These are phyloP conservation scores for Hemileccinum rubropunctum DNA, from an alignment of 768 basidiomycete genomes.

Conservation along the genomic window DNA sequence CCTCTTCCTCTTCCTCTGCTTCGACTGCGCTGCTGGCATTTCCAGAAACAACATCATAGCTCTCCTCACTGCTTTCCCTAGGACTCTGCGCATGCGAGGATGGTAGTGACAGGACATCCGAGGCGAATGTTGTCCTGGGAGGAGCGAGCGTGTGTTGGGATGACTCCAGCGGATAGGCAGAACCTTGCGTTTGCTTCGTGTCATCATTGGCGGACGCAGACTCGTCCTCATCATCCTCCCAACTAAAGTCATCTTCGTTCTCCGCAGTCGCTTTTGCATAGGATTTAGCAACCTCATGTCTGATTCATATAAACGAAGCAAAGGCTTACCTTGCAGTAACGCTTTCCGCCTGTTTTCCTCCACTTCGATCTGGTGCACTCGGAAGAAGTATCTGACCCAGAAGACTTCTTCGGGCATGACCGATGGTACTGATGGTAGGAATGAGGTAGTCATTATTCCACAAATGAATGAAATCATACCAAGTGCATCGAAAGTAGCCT, in stretches of 20 bases:
- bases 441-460: conserved; percentile 5
- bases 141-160: conserved; percentile 27
- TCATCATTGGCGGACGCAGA: conserved; percentile 18
- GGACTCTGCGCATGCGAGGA: conserved; percentile 40
- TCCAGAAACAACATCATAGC: conserved; percentile 64
- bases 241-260: conserved; percentile 85
- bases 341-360: conserved; percentile 80
- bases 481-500: conserved; percentile 50
- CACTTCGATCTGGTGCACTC: conserved; percentile 73
- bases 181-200: conserved; percentile 1
- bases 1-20: conserved; percentile 30
- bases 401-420: conserved; percentile 63
- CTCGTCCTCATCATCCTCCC: conserved; percentile 93
- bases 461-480: conserved; percentile 43
- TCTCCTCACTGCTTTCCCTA: conserved; percentile 60
- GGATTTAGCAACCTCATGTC: conserved; percentile 3
- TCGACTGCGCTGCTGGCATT: conserved; percentile 43
- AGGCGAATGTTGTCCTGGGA: conserved; percentile 15
- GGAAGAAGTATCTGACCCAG: conserved; percentile 91
- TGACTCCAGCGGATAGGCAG: conserved; percentile 13
- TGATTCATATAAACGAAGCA: background rate
- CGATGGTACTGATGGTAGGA: conserved; percentile 57
- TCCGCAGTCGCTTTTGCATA: conserved; percentile 49
- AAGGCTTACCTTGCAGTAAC: conserved; percentile 60
- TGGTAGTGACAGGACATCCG: conserved; percentile 24